A percentile compares a stretch with the other conserved stretches of the same genome.
Conservation (phyloP, 768 basidiomycete genomes). For the Glaciozyma martinii region DNA sequence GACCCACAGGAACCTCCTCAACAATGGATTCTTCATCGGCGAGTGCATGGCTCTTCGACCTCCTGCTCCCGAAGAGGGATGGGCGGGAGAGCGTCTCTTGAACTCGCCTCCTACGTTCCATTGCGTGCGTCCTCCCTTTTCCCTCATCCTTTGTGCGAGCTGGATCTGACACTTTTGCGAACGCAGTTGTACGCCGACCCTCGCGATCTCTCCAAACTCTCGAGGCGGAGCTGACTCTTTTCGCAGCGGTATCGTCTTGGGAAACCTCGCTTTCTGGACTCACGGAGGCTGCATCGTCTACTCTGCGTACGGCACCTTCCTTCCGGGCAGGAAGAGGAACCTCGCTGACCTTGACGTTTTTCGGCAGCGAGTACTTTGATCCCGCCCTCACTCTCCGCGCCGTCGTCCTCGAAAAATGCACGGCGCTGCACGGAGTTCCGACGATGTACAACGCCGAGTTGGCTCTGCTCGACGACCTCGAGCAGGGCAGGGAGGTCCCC, state of each 20-base stretch:
- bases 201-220: not conserved
- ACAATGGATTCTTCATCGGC: constrained; percentile 64
- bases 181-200: too few relatives aligned
- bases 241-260: constrained; percentile 18
- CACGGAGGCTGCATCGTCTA: constrained; percentile 69
- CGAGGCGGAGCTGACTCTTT: constrained; percentile 36
- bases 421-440: constrained; percentile 45
- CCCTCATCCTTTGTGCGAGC: not conserved
- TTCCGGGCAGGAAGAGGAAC: not conserved
- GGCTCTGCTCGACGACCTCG: constrained; percentile 17
- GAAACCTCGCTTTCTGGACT: constrained; percentile 47
- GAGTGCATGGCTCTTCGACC: constrained; percentile 55
- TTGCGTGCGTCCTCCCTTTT: constrained; percentile 61
- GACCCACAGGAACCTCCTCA: constrained; percentile 68
- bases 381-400: constrained; percentile 62
- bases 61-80: constrained; percentile 51
- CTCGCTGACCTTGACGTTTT: not conserved
- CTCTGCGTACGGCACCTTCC: constrained; percentile 45
- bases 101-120: constrained; percentile 78
- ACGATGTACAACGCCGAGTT: constrained; percentile 6
- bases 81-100: constrained; percentile 18
- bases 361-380: constrained; percentile 46
- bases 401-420: constrained; percentile 59
- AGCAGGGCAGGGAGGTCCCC: not conserved
- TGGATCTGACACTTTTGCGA: not conserved